Evolutionary conservation across 345 rosid species (phyloP).

Genomic region (Rhodamnia argentea): DNA sequence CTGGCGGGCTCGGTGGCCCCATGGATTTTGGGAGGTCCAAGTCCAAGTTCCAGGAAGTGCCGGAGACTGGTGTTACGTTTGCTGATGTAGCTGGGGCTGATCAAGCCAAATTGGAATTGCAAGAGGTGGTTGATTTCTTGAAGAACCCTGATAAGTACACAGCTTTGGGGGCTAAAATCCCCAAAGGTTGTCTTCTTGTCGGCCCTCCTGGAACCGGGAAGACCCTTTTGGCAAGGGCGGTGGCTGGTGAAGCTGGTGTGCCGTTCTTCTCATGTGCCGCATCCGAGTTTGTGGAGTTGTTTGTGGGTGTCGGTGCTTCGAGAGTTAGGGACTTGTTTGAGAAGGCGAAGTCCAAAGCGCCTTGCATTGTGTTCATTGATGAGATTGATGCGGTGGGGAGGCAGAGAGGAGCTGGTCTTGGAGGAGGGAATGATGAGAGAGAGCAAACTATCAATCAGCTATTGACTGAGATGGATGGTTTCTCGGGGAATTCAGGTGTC

Average conservation of each 20-base stretch:
- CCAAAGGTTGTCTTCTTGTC: conserved; percentile 30
- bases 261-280: conserved; percentile 26
- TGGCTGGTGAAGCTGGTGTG: conserved; percentile 32
- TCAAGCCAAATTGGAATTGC: conserved; percentile 27
- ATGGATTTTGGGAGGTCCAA: conserved; percentile 19
- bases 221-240: conserved; percentile 36
- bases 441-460: conserved; percentile 30
- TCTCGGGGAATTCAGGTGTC: conserved; percentile 24
- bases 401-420: conserved; percentile 20
- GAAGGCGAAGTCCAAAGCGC: conserved; percentile 31
- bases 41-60: conserved; percentile 22
- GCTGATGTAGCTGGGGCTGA: conserved; percentile 35
- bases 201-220: conserved; percentile 40
- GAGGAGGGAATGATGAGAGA: conserved; percentile 20
- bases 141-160: conserved; percentile 30
- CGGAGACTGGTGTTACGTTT: conserved; percentile 19
- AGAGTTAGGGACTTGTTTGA: conserved; percentile 30
- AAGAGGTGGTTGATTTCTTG: conserved; percentile 24
- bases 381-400: conserved; percentile 25
- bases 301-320: conserved; percentile 38
- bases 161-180: conserved; percentile 33
- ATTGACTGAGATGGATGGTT: conserved; percentile 35
- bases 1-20: conserved; percentile 17
- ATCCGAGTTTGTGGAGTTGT: conserved; percentile 34
- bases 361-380: conserved; percentile 31